These are phyloP conservation scores for Wallacemonas rigidus DNA, from an alignment of 208 protist species.

Conservation along the genomic window DNA sequence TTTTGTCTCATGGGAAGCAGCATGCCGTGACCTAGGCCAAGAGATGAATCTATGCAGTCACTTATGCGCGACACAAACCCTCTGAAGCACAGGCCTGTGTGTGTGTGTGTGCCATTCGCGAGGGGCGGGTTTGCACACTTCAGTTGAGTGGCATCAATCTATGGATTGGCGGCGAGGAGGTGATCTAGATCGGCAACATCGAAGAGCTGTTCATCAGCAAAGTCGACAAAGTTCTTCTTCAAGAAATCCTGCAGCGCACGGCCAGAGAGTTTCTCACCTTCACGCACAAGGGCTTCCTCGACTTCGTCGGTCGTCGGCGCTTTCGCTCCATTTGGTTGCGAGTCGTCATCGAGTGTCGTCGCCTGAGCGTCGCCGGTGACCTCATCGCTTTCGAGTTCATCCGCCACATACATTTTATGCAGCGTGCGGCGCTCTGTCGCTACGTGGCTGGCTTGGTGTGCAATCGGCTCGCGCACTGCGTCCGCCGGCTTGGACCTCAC, in stretches of 20 bases:
- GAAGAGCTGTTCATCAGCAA: slow-evolving; percentile 54
- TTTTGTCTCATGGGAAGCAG: too few species aligned
- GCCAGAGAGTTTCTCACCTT: slow-evolving; percentile 58
- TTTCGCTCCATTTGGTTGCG: neutral
- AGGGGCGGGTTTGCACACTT: too few species aligned
- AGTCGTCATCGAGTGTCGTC: slow-evolving; percentile 26
- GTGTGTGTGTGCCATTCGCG: too few species aligned
- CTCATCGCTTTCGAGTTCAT: slow-evolving; percentile 5
- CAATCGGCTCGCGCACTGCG: neutral
- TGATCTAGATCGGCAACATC: slow-evolving; percentile 30
- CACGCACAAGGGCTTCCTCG: slow-evolving; percentile 51
- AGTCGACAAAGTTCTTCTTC: slow-evolving; percentile 82
- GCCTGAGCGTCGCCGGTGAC: neutral
- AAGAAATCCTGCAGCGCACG: slow-evolving; percentile 69
- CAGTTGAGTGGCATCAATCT: neutral
- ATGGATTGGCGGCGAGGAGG: slow-evolving; percentile 1
- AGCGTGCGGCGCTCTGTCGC: neutral
- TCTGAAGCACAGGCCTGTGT: too few species aligned
- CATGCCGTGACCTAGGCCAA: too few species aligned
- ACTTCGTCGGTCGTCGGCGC: slow-evolving; percentile 22
- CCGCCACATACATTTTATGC: slow-evolving; percentile 9
- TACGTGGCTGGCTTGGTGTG: neutral
- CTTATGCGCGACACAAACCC: too few species aligned
- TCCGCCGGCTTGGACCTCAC: neutral
- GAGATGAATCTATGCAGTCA: too few species aligned